These are phyloP conservation scores for Clitoria ternatea DNA, from an alignment of 306 rosid species.

Conservation along the genomic window DNA sequence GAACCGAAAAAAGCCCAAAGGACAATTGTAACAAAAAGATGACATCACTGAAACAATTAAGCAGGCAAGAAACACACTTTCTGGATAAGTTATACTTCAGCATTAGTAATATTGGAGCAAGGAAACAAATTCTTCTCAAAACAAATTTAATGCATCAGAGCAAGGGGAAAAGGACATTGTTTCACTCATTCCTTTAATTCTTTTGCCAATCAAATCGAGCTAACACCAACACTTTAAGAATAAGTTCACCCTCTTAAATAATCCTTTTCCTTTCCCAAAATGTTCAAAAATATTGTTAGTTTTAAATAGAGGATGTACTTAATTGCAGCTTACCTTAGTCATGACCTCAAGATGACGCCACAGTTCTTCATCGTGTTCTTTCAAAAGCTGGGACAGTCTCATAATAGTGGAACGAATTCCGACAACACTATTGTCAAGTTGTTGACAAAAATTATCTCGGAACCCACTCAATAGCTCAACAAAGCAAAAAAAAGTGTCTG, in stretches of 20 bases:
- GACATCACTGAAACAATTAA: slow-evolving; percentile 9
- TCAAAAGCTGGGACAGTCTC: slow-evolving; percentile 82
- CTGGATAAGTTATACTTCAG: slow-evolving; percentile 4
- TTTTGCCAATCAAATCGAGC: slow-evolving; percentile 13
- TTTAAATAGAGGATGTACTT: neutral
- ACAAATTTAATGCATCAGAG: neutral
- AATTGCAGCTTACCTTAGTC: slow-evolving; percentile 59
- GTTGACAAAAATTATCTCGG: slow-evolving; percentile 93
- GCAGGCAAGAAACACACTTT: slow-evolving; percentile 2
- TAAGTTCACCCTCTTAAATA: neutral
- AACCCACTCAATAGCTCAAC: slow-evolving; percentile 90
- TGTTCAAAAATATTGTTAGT: neutral
- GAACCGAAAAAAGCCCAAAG: neutral
- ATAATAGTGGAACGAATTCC: slow-evolving; percentile 94
- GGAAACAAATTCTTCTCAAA: neutral
- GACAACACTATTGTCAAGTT: slow-evolving; percentile 90
- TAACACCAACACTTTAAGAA: neutral
- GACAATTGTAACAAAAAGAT: neutral
- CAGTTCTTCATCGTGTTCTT: slow-evolving; percentile 91
- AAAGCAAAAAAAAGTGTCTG: slow-evolving; percentile 98
- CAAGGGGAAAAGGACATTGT: neutral
- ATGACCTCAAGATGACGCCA: slow-evolving; percentile 99
- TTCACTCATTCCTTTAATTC: neutral
- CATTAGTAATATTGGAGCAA: neutral
- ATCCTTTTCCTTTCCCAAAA: neutral